Percentiles rank a stretch among this genome's conserved stretches.
These are phyloP conservation scores for Pseudogymnoascus sp. DNA, from an alignment of 2,329 filamentous ascomycete genomes.

Conservation along the genomic window DNA sequence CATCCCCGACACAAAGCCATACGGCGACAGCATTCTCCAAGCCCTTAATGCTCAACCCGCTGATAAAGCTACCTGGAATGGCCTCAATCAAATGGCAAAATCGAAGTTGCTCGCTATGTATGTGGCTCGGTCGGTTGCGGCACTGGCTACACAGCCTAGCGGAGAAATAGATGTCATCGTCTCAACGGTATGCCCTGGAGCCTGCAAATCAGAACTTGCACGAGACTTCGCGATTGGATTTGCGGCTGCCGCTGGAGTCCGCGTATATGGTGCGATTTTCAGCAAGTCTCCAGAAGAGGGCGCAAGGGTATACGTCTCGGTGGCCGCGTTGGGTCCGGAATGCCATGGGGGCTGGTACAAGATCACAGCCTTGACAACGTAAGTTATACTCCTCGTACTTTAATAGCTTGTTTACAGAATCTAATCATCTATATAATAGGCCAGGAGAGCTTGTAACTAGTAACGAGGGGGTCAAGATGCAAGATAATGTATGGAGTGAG, in stretches of 20 bases:
- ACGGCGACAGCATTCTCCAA: not conserved
- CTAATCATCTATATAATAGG: not conserved
- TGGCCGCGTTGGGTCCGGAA: not conserved
- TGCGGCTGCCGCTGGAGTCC: not conserved
- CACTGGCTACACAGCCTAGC: not conserved
- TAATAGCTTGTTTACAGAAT: not conserved
- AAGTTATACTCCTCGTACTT: not conserved
- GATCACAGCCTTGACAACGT: not conserved
- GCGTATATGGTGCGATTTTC: not conserved
- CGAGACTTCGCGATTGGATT: constrained; percentile 4
- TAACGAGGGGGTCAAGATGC: not conserved
- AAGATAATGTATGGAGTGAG: constrained; percentile 2
- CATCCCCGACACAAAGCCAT: not conserved
- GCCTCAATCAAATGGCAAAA: not conserved
- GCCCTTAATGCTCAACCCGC: not conserved
- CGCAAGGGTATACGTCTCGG: not conserved
- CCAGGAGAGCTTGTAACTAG: not conserved
- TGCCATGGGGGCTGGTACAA: not conserved
- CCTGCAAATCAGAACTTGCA: constrained; percentile 12
- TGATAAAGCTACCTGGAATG: not conserved
- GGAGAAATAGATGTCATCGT: constrained; percentile 9
- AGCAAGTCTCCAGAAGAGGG: not conserved
- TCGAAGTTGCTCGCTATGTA: constrained; percentile 2
- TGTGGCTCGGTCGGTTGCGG: not conserved
- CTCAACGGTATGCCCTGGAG: constrained; percentile 12